A percentile compares a stretch with the other conserved stretches of the same genome.
phyloP scores from a whole-genome alignment of 176 grass and related monocot genomes.

The Puccinellia tenuiflora region DNA sequence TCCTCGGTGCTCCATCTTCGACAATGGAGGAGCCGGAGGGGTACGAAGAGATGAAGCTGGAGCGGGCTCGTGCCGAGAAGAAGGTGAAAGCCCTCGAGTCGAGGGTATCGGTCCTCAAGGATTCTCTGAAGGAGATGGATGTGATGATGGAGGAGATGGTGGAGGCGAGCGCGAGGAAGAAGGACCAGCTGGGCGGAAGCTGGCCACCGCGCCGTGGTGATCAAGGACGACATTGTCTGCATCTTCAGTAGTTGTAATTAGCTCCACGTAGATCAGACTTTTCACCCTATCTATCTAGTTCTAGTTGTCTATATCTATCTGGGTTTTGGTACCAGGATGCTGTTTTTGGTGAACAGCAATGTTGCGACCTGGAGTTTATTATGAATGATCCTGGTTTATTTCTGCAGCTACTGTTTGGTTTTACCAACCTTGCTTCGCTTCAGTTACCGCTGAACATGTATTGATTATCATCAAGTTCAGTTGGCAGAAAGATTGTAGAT shows the following conservation, averaged over 20 bases:
- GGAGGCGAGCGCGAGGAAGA: background rate
- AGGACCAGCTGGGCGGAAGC: background rate
- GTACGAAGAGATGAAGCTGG: background rate
- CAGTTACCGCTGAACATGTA: background rate
- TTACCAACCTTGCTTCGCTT: background rate
- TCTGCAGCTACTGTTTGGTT: background rate
- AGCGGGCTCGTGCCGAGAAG: background rate
- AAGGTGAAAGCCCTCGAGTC: background rate
- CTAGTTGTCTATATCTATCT: background rate
- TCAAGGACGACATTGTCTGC: background rate
- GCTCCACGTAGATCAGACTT: too few relatives aligned
- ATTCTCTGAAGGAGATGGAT: background rate
- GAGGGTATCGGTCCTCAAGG: background rate
- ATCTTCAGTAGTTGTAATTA: background rate
- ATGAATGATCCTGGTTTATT: background rate
- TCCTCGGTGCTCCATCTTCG: background rate
- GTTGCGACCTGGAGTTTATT: background rate
- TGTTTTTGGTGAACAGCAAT: background rate
- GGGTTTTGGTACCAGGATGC: background rate
- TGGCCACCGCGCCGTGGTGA: slow-evolving; percentile 29
- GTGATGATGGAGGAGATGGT: slow-evolving; percentile 18
- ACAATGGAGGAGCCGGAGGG: background rate
- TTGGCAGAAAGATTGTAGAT: background rate
- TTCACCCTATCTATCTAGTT: background rate
- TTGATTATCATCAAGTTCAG: background rate